Percentiles rank a stretch among this genome's conserved stretches.
phyloP scores from a whole-genome alignment of 768 basidiomycete genomes.

The Leccinum olivaceopallidum region DNA sequence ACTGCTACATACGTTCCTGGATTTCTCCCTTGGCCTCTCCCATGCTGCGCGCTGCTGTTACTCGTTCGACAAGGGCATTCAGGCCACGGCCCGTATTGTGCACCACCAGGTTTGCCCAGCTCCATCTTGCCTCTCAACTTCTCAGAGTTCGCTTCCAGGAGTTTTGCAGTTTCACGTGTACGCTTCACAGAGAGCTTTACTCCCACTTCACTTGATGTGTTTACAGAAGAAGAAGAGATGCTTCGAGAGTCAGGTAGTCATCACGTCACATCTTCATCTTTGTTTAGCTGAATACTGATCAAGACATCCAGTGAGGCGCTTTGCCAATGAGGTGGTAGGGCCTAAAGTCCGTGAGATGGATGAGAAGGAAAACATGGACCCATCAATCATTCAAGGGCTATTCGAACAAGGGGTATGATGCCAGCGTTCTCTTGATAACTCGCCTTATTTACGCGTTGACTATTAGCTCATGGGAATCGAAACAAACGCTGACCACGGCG shows the following conservation, averaged over 20 bases:
- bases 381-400: constrained; percentile 77
- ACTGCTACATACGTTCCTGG: neutral
- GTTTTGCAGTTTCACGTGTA: constrained; percentile 27
- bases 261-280: neutral
- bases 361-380: constrained; percentile 94
- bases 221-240: constrained; percentile 95
- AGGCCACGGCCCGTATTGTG: constrained; percentile 2
- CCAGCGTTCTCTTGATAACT: neutral
- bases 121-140: neutral
- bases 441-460: neutral
- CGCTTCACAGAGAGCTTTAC: constrained; percentile 30
- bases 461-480: constrained; percentile 99
- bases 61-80: constrained; percentile 16
- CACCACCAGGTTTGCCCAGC: constrained; percentile 20
- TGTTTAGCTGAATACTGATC: constrained; percentile 5
- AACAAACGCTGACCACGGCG: constrained; percentile 79
- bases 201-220: constrained; percentile 69
- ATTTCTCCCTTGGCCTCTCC: constrained; percentile 1
- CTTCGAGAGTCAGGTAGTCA: constrained; percentile 82
- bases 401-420: constrained; percentile 90
- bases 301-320: constrained; percentile 70
- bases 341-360: constrained; percentile 98
- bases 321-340: constrained; percentile 84
- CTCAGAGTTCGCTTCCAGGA: constrained; percentile 11
- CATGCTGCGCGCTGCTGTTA: constrained; percentile 29